Conservation (phyloP, 441 rosid species). For the Syzygium syzygioides region DNA sequence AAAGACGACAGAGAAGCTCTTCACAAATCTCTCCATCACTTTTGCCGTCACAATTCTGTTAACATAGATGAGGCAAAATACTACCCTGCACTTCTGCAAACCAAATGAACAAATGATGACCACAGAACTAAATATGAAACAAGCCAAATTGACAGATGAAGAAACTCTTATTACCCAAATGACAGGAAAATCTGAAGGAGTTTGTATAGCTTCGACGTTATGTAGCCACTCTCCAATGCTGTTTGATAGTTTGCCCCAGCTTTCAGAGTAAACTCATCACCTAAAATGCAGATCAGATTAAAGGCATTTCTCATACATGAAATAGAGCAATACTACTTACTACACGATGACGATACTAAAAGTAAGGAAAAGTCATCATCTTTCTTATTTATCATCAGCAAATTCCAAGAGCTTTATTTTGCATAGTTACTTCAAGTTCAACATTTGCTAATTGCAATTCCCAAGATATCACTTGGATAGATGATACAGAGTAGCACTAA, state of each 20-base stretch:
- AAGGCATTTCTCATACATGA: not conserved
- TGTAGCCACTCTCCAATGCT: conserved; percentile 47
- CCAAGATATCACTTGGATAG: not conserved
- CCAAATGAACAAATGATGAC: conserved; percentile 11
- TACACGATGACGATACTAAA: not conserved
- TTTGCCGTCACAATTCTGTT: conserved; percentile 69
- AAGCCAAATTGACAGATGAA: conserved; percentile 3
- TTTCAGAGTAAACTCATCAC: not conserved
- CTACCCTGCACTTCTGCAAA: conserved; percentile 43
- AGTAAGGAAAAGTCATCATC: not conserved
- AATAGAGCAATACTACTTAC: not conserved
- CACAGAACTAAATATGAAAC: not conserved
- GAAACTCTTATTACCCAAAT: conserved; percentile 46
- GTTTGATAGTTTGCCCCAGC: conserved; percentile 15
- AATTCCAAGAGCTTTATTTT: not conserved
- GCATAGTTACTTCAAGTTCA: not conserved
- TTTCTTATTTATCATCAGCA: not conserved
- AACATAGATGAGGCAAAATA: conserved; percentile 70
- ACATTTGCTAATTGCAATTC: not conserved
- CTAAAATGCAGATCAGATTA: not conserved
- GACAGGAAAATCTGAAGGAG: conserved; percentile 62
- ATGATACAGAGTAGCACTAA: not conserved
- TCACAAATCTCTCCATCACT: conserved; percentile 71
- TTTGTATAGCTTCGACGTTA: conserved; percentile 72
- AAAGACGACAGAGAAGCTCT: conserved; percentile 42